Base-by-base conservation (phyloP, 176 grass and related monocot genomes). In the Otatea glauca region DNA sequence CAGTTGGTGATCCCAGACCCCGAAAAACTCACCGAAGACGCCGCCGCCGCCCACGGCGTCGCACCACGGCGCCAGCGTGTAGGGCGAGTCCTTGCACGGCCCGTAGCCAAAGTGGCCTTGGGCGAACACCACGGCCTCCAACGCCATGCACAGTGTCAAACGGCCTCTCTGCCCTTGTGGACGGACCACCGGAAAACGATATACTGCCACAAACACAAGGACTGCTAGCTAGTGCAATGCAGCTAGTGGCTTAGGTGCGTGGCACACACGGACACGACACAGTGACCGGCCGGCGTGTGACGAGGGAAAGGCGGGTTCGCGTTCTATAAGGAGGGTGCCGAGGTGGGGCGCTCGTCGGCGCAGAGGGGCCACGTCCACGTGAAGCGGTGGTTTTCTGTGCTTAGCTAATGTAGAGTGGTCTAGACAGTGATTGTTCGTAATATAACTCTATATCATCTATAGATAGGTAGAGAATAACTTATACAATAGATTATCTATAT, bases 91-190 rank as follows among this genome's bases (percentile, higher is more conserved):
- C 34, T 48, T 38, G 20, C 68, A 80, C 45, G 72, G 60, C 5
- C 72, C 90, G 79, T 80, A 84, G 38, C 87, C 88, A 38, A 91
- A 92, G 42, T 91, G 68, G 79, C 82, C 92, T 54, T 92, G 96
- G 9, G 88, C 68, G 70, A 96, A 96, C 65, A 91, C 92, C 65
- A 94, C 97, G 0, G 97, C 90, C 88, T 99, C 97, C 70, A 94
- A 85, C 17, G 97, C 92, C 97, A 99, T 99, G 24, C n/a, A 56
- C 51, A 34, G 61, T 23, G 76, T 60, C 43, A 50, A 16, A 59
- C 17, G 74, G 35, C 34, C 32, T 23, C 9, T 23, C 53, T 41
- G 21, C 18, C 43, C 1, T 21, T 16, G 44, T 17, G 41, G 44
- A 11, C 16, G 7, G 13, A 11, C 39, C 39, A 14, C 55, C 10